These are phyloP conservation scores for Scytalidium lignicola DNA, from an alignment of 2,329 filamentous ascomycete genomes.

Conservation along the genomic window DNA sequence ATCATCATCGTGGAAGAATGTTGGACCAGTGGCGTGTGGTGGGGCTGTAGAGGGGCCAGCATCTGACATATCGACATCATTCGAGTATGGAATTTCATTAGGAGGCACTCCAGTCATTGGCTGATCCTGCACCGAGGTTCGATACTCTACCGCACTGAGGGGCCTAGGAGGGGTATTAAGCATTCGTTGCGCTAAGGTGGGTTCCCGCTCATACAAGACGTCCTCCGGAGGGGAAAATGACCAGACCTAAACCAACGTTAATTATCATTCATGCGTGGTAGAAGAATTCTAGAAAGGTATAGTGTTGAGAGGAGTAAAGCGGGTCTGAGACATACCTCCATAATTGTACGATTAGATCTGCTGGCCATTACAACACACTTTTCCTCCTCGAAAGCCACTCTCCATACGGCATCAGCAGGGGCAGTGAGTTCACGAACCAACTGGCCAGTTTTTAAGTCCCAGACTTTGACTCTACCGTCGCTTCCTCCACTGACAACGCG, in stretches of 20 bases:
- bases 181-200: conserved; percentile 24
- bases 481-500: conserved; percentile 93
- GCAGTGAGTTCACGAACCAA: conserved; percentile 86
- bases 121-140: conserved; percentile 17
- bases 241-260: conserved; percentile 65
- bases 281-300: too few relatives aligned
- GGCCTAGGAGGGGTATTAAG: conserved; percentile 19
- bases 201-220: conserved; percentile 36
- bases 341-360: conserved; percentile 79
- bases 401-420: conserved; percentile 92
- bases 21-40: conserved; percentile 19
- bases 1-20: conserved; percentile 27
- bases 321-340: conserved; percentile 70
- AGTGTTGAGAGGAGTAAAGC: too few relatives aligned
- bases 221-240: conserved; percentile 87
- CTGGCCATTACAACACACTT: conserved; percentile 96
- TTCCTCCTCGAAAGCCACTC: conserved; percentile 96
- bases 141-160: conserved; percentile 26
- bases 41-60: conserved; percentile 24
- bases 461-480: conserved; percentile 97
- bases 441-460: conserved; percentile 89
- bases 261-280: conserved; percentile 12
- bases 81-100: conserved; percentile 11
- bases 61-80: conserved; percentile 25
- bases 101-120: conserved; percentile 18